Conservation (phyloP, 2,329 filamentous ascomycete species). For the Aspergillus pseudoglaucus region DNA sequence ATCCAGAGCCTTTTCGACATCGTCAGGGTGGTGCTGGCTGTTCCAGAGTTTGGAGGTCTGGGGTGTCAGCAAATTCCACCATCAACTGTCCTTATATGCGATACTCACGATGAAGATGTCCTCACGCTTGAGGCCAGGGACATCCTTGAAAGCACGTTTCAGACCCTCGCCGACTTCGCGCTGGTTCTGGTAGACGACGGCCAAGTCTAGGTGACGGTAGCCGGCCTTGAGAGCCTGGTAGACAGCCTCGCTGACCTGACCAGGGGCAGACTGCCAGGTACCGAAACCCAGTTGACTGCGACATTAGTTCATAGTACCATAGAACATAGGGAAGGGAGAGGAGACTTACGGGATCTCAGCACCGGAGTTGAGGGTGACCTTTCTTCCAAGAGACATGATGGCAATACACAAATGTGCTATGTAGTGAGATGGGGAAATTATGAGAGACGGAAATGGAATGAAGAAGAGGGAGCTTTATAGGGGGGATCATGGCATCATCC, state of each 20-base stretch:
- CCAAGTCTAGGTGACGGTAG: constrained; percentile 36
- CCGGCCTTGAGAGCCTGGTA: constrained; percentile 35
- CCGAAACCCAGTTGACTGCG: constrained; percentile 34
- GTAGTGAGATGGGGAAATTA: too few relatives aligned
- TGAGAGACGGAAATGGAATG: neutral
- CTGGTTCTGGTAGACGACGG: constrained; percentile 37
- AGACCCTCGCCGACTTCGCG: constrained; percentile 29
- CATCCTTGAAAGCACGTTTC: constrained; percentile 29
- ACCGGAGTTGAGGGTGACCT: constrained; percentile 33
- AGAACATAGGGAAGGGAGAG: neutral
- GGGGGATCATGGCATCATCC: too few relatives aligned
- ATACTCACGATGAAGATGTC: constrained; percentile 34
- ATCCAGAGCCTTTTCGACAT: constrained; percentile 47
- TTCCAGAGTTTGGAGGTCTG: constrained; percentile 59
- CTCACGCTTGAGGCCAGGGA: constrained; percentile 36
- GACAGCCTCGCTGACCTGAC: constrained; percentile 34
- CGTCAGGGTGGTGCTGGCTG: constrained; percentile 43
- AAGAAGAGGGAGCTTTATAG: neutral
- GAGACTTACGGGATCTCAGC: constrained; percentile 31
- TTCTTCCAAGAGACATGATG: constrained; percentile 37
- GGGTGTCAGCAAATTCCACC: constrained; percentile 2
- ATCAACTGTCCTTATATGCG: neutral
- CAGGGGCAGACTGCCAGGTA: constrained; percentile 36
- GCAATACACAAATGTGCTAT: neutral
- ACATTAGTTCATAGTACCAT: neutral